Evolutionary conservation across 2,329 filamentous ascomycete genomes (phyloP), one percentile per base, ranked within the genome.

Genomic region (Chalaropsis thielavioides): DNA sequence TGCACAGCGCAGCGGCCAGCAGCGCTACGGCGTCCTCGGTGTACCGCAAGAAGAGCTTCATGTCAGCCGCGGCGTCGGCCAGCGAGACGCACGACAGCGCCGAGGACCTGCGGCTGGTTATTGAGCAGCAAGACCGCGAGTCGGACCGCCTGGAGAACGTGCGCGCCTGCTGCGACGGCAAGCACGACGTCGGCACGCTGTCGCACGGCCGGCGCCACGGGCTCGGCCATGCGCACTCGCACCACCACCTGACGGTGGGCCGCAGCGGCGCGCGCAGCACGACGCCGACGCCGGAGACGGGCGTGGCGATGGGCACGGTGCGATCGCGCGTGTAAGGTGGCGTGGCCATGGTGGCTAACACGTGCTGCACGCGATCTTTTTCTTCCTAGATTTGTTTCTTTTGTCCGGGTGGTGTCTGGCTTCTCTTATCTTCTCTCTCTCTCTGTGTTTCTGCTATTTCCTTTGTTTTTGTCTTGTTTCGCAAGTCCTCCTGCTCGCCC

Each of bases 131-230:
- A 72, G 87, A 92, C 71, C 79, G 84, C 64, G 88, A 92, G 69
- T 80, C 86, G 31, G 89, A 92, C 72, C 82, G 86, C 68, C 80
- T 97, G 71, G 92, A 97, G 79, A 96, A 99, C 74, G 94, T 99
- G 69, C 82, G 94, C 72, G 92, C 92, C 67, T 99, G 94, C 77
- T 99, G 94, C 75, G 94, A 97, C 82, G 94, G 92, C 92, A 89
- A 88, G 77, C 87, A 90, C 71, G 87, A 90, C 72, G 87, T 90
- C 61, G 81, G 83, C 64, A 83, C 79, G 64, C 73, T 87, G 62
- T 54, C 35, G 17, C 62, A 59, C 31, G 61, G 40, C 51, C 59
- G 51, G 15, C n/a, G 43, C 35, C 63, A 60, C 24, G 63, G 56
- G 10, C 54, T 46, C 17, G 59, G 64, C 31, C 58, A 65, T 19